Evolutionary conservation across 306 rosid genomes (phyloP), one percentile per base, ranked within the genome.

Genomic region (Lupinus albus): DNA sequence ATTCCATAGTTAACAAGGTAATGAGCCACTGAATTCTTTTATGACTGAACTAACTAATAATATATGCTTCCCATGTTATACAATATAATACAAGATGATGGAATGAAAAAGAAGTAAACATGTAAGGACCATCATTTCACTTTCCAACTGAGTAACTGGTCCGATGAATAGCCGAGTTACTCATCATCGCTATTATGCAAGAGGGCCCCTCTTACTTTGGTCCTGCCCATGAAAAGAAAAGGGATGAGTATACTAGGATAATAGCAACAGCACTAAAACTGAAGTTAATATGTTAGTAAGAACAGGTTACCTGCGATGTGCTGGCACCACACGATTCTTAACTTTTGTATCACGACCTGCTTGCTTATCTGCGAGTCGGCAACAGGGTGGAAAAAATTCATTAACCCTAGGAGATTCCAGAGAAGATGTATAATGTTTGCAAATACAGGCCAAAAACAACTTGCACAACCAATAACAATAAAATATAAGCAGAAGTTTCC

Each of bases 181-280:
- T 67, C 82, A 42, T 78, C 5, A 52, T 66, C 95, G 1, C 81
- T 76, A 78, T 84, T 84, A 65, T 73, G 87, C 79, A 91, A 78
- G 68, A 86, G 69, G 11, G 81, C 95, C 15, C 95, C 97, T 74
- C 95, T 80, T 57, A 86, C 81, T 79, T 84, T 91, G 52, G 95
- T 80, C 85, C 97, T 86, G 92, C 73, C 20, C 64, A 72, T 76
- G 38, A 65, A 33, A 25, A 25, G 64, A 54, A 35, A 21, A 44
- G 36, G 4, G 13, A 70, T 67, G 61, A 71, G 30, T 28, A 32
- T 52, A 44, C 50, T 33, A n/a, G 30, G 17, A 66, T 44, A 46
- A 66, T 25, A 12, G 5, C 36, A 7, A 20, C 41, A 42, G 18
- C 36, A 14, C 44, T 8, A 32, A 13, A 44, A 61, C 4, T 59